Conservation (phyloP, 495 filamentous ascomycete species). For the Rostrohypoxylon terebratum region DNA sequence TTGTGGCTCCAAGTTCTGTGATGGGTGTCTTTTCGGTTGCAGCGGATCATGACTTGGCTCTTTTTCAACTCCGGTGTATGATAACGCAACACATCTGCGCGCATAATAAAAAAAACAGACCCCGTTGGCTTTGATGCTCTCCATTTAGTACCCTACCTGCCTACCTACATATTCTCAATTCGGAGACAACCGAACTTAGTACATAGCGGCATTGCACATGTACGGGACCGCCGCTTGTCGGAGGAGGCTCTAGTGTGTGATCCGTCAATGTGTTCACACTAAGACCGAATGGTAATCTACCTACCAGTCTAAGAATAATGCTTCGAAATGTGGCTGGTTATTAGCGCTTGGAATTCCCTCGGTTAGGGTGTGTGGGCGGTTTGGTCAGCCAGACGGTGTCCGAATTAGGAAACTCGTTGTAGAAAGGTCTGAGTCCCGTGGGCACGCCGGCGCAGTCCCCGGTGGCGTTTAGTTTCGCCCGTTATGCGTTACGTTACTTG, state of each 20-base stretch:
- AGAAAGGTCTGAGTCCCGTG: background rate
- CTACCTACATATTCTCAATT: background rate
- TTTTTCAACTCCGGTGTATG: background rate
- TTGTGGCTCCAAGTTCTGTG: background rate
- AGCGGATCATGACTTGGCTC: background rate
- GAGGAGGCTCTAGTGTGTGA: constrained; percentile 17
- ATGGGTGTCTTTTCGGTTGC: background rate
- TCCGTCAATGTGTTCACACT: background rate
- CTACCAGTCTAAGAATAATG: constrained; percentile 11
- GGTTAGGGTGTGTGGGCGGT: background rate
- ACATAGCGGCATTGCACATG: constrained; percentile 3
- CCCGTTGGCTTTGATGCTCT: background rate
- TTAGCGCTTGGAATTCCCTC: constrained; percentile 3
- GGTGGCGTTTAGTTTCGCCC: constrained; percentile 1
- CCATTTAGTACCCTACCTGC: background rate
- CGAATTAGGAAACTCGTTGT: constrained; percentile 24
- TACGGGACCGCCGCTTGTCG: constrained; percentile 14
- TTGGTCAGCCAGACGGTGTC: constrained; percentile 13
- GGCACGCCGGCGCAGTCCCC: constrained; percentile 14
- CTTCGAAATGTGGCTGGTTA: constrained; percentile 11
- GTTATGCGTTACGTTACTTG: constrained; percentile 20
- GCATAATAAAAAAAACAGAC: background rate
- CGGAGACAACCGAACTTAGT: constrained; percentile 4
- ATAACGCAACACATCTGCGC: background rate
- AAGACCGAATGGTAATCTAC: background rate